A percentile compares a stretch with the other conserved stretches of the same genome.
phyloP scores from a whole-genome alignment of 2,329 filamentous ascomycete species.

The Clonostachys solani region DNA sequence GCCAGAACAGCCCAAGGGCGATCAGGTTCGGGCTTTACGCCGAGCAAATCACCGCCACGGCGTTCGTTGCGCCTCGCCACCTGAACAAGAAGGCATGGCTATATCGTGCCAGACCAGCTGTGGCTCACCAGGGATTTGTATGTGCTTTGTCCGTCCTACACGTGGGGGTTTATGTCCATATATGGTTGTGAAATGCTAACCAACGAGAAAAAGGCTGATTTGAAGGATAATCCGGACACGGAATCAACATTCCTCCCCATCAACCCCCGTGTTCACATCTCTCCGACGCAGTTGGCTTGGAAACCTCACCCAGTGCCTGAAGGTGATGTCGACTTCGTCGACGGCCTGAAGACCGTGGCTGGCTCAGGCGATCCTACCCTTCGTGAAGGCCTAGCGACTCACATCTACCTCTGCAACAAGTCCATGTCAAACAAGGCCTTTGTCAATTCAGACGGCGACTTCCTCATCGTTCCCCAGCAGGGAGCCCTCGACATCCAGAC shows the following conservation, averaged over 20 bases:
- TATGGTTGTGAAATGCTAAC: not conserved
- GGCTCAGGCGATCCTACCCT: conserved; percentile 68
- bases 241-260: conserved; percentile 30
- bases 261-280: conserved; percentile 37
- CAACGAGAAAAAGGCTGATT: not conserved
- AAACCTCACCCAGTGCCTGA: conserved; percentile 29
- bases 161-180: no score
- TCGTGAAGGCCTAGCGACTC: conserved; percentile 64
- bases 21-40: conserved; percentile 34
- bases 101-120: conserved; percentile 23
- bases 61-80: conserved; percentile 21
- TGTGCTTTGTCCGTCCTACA: not conserved
- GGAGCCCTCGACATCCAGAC: conserved; percentile 62
- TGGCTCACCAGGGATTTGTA: conserved; percentile 14
- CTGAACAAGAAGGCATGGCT: conserved; percentile 25
- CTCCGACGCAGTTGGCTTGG: conserved; percentile 43
- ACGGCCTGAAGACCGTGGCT: conserved; percentile 28
- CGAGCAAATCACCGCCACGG: conserved; percentile 41
- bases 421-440: conserved; percentile 68
- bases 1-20: conserved; percentile 38
- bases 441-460: conserved; percentile 67
- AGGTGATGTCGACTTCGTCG: conserved; percentile 55
- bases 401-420: conserved; percentile 65
- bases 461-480: conserved; percentile 62
- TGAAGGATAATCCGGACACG: no score